Conservation (phyloP, 2,329 filamentous ascomycete species). For the Monilinia vaccinii-corymbosi region DNA sequence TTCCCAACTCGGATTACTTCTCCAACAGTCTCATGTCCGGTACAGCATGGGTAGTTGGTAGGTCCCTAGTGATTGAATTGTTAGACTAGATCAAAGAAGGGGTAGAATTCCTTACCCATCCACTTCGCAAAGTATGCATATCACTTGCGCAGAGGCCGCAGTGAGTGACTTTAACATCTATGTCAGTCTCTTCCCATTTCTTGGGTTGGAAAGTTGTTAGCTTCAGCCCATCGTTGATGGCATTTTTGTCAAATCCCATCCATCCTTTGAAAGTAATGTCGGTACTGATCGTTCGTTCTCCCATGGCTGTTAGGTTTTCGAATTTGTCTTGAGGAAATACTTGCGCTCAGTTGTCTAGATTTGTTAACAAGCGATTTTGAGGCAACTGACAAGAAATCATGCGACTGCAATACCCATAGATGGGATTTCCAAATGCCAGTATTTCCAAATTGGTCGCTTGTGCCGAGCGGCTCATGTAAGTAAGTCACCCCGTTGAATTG, state of each 20-base stretch:
- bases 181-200: constrained; percentile 36
- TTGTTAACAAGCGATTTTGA: neutral
- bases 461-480: neutral
- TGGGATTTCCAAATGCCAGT: neutral
- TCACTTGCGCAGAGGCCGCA: constrained; percentile 37
- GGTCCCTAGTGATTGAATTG: constrained; percentile 24
- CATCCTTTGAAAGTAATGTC: constrained; percentile 20
- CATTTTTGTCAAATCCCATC: constrained; percentile 24
- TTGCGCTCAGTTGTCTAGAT: neutral
- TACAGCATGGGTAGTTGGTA: constrained; percentile 31
- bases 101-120: constrained; percentile 16
- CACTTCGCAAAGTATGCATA: constrained; percentile 23
- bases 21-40: constrained; percentile 42
- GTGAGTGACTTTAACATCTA: constrained; percentile 37
- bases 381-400: neutral
- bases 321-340: neutral
- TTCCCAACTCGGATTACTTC: constrained; percentile 34
- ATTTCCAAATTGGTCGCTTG: neutral
- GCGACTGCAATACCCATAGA: neutral
- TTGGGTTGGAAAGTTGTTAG: constrained; percentile 33
- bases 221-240: constrained; percentile 22
- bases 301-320: neutral
- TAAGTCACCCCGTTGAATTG: neutral
- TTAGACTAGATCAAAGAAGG: neutral
- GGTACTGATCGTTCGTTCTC: neutral